Percentiles rank a stretch among this genome's conserved stretches.
phyloP scores from a whole-genome alignment of 352 stramenopile species.

The Pythium brachiatum region DNA sequence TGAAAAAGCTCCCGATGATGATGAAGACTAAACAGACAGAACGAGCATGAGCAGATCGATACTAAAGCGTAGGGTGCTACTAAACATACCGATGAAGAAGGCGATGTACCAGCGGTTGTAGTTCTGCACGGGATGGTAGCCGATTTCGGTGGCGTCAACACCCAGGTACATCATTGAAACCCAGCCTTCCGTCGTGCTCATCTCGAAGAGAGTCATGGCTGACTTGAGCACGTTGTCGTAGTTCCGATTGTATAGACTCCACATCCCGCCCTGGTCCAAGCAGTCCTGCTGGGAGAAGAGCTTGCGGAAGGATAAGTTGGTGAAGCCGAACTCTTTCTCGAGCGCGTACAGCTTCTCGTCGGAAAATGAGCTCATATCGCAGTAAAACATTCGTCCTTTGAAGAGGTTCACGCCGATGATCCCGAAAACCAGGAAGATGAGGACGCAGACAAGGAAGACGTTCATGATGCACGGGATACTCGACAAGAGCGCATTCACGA shows the following conservation, averaged over 20 bases:
- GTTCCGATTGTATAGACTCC: conserved; percentile 35
- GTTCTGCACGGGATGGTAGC: conserved; percentile 70
- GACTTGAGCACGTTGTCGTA: conserved; percentile 70
- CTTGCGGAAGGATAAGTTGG: conserved; percentile 40
- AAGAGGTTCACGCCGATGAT: conserved; percentile 71
- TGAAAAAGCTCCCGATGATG: conserved; percentile 83
- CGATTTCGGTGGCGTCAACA: conserved; percentile 66
- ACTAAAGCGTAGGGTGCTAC: no score
- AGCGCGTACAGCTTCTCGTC: conserved; percentile 18
- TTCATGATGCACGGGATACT: conserved; percentile 80
- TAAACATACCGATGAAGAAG: conserved; percentile 70
- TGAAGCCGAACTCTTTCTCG: conserved; percentile 38
- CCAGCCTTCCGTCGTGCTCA: conserved; percentile 87
- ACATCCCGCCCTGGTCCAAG: conserved; percentile 25
- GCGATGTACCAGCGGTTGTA: conserved; percentile 55
- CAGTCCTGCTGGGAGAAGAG: conserved; percentile 40
- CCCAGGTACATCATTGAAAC: conserved; percentile 76
- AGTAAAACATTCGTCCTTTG: conserved; percentile 81
- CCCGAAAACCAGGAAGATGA: conserved; percentile 89
- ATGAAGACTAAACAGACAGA: conserved; percentile 55
- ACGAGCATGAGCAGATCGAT: not conserved
- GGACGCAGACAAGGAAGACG: conserved; percentile 76
- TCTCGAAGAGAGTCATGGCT: conserved; percentile 74
- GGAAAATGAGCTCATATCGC: conserved; percentile 45
- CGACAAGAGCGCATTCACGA: conserved; percentile 74